Conservation (phyloP, 2,329 filamentous ascomycete species). For the Trichothecium sympodiale region DNA sequence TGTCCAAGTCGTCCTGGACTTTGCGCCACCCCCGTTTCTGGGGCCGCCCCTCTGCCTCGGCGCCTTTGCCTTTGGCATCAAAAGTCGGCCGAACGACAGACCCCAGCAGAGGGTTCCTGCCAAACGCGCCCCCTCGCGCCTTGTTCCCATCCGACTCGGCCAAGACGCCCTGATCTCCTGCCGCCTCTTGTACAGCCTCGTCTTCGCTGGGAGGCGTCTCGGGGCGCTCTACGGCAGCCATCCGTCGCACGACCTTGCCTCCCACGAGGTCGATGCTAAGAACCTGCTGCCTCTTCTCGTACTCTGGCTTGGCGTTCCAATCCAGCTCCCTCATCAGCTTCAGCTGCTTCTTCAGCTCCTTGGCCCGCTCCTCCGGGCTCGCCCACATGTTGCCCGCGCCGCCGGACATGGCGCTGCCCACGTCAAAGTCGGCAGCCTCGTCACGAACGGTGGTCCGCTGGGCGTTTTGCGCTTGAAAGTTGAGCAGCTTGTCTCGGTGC, state of each 20-base stretch:
- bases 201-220: constrained; percentile 38
- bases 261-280: constrained; percentile 75
- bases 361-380: constrained; percentile 68
- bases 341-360: constrained; percentile 77
- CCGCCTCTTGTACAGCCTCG: constrained; percentile 19
- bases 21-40: constrained; percentile 40
- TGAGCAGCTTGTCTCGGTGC: constrained; percentile 70
- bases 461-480: constrained; percentile 79
- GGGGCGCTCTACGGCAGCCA: constrained; percentile 51
- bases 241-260: constrained; percentile 63
- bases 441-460: constrained; percentile 75
- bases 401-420: constrained; percentile 31
- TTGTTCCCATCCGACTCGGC: constrained; percentile 24
- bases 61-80: constrained; percentile 40
- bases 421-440: constrained; percentile 60
- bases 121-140: constrained; percentile 45
- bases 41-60: constrained; percentile 23
- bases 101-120: constrained; percentile 56
- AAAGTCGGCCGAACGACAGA: constrained; percentile 54
- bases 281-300: constrained; percentile 77
- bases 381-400: constrained; percentile 57
- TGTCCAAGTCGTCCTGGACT: constrained; percentile 47
- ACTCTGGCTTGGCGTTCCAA: constrained; percentile 75
- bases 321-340: constrained; percentile 75
- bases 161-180: constrained; percentile 16